Evolutionary conservation across 768 basidiomycete species (phyloP).

Genomic region (Amanita subjunquillea): DNA sequence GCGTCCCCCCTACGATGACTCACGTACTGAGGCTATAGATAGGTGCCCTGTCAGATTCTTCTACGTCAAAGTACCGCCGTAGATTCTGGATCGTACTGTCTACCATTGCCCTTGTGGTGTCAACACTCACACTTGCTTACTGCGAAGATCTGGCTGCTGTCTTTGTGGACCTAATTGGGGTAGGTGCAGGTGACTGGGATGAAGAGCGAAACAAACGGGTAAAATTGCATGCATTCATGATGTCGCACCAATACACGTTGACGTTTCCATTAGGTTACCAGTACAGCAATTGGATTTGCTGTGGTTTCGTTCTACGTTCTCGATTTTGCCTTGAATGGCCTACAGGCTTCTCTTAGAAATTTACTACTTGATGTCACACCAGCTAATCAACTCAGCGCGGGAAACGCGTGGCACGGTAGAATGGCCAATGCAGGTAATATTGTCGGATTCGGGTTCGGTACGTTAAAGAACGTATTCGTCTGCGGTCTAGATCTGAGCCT

Average conservation of each 20-base stretch:
- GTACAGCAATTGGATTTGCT: constrained; percentile 75
- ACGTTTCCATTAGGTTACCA: constrained; percentile 36
- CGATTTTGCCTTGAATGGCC: constrained; percentile 95
- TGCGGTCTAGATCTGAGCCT: constrained; percentile 6
- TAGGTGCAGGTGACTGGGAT: constrained; percentile 83
- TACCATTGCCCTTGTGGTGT: constrained; percentile 67
- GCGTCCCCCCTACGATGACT: constrained; percentile 10
- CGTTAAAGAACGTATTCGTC: constrained; percentile 10
- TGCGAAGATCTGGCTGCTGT: constrained; percentile 64
- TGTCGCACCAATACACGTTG: neutral
- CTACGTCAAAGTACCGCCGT: constrained; percentile 80
- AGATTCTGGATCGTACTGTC: constrained; percentile 92
- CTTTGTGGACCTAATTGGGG: constrained; percentile 67
- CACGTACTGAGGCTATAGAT: constrained; percentile 19
- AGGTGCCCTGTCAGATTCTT: constrained; percentile 96
- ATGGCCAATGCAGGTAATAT: constrained; percentile 98
- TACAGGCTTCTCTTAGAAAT: constrained; percentile 88
- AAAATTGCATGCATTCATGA: constrained; percentile 12
- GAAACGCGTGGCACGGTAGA: constrained; percentile 95
- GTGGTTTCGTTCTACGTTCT: constrained; percentile 86
- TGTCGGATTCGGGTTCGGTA: constrained; percentile 86
- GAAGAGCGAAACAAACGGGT: constrained; percentile 58
- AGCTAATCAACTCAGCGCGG: constrained; percentile 79
- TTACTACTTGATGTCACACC: constrained; percentile 90
- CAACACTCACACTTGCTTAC: constrained; percentile 75